Evolutionary conservation across 306 rosid species (phyloP).

Genomic region (Phaseolus lunatus): DNA sequence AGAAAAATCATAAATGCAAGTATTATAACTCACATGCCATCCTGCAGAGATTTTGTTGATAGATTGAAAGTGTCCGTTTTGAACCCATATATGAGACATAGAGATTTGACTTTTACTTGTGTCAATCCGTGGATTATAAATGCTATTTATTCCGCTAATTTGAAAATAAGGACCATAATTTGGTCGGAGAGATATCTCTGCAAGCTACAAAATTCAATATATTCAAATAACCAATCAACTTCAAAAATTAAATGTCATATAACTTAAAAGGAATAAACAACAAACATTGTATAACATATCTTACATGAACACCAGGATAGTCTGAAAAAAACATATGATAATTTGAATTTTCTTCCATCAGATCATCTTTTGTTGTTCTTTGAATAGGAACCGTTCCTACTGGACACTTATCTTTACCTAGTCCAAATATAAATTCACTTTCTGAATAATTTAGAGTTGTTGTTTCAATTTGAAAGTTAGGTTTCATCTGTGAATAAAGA

Average conservation of each 20-base stretch:
- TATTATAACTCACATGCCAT: slow-evolving; percentile 42
- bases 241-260: not conserved
- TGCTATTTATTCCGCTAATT: not conserved
- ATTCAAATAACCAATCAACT: not conserved
- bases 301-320: not conserved
- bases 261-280: too few relatives aligned
- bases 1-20: not conserved
- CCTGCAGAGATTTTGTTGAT: not conserved
- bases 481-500: not conserved
- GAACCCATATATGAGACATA: not conserved
- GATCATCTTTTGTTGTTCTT: not conserved
- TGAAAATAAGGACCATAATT: not conserved
- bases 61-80: not conserved
- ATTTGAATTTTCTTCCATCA: not conserved
- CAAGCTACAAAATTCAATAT: not conserved
- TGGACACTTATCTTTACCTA: too few relatives aligned
- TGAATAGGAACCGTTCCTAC: not conserved
- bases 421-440: too few relatives aligned
- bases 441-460: too few relatives aligned
- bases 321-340: not conserved
- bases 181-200: not conserved
- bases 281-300: not conserved
- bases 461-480: not conserved
- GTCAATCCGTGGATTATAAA: not conserved
- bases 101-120: not conserved